Evolutionary conservation across 2,329 filamentous ascomycete genomes (phyloP).

Genomic region (Fusarium transvaalense): DNA sequence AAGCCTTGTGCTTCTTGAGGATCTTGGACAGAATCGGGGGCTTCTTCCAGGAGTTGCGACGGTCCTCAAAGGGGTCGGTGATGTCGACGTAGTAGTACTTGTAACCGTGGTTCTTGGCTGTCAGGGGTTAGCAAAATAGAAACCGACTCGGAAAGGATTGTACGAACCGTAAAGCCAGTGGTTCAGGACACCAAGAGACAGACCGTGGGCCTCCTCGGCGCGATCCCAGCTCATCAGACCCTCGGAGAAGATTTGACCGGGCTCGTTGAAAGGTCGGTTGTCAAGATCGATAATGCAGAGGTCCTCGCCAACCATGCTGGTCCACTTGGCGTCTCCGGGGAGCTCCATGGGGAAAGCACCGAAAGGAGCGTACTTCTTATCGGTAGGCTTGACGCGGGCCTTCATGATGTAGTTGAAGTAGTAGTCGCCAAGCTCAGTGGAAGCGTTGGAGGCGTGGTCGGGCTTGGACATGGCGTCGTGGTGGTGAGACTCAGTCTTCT

Average conservation of each 20-base stretch:
- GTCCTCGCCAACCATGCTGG: slow-evolving; percentile 53
- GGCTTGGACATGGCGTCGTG: slow-evolving; percentile 38
- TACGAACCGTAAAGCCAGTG: slow-evolving; percentile 59
- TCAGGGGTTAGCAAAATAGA: slow-evolving; percentile 36
- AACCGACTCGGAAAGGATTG: background rate
- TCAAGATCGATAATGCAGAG: slow-evolving; percentile 62
- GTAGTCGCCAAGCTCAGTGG: slow-evolving; percentile 48
- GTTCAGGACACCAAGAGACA: slow-evolving; percentile 58
- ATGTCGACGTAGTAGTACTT: slow-evolving; percentile 61
- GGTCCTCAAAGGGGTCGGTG: slow-evolving; percentile 54
- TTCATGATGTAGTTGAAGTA: slow-evolving; percentile 53
- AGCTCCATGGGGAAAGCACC: slow-evolving; percentile 53
- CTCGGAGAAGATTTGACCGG: slow-evolving; percentile 54
- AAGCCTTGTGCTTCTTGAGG: slow-evolving; percentile 59
- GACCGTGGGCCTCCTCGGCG: slow-evolving; percentile 50
- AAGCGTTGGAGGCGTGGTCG: slow-evolving; percentile 26
- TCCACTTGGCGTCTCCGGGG: slow-evolving; percentile 49
- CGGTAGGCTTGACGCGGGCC: slow-evolving; percentile 45
- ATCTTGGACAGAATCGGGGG: slow-evolving; percentile 57
- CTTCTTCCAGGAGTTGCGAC: slow-evolving; percentile 62
- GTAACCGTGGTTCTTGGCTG: slow-evolving; percentile 61
- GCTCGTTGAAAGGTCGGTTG: slow-evolving; percentile 55
- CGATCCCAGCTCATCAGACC: slow-evolving; percentile 55
- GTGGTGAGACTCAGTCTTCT: slow-evolving; percentile 6
- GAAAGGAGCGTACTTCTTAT: slow-evolving; percentile 47